Evolutionary conservation across 768 basidiomycete genomes (phyloP), one percentile per base, ranked within the genome.

Genomic region (Rhizopogon vesiculosus): DNA sequence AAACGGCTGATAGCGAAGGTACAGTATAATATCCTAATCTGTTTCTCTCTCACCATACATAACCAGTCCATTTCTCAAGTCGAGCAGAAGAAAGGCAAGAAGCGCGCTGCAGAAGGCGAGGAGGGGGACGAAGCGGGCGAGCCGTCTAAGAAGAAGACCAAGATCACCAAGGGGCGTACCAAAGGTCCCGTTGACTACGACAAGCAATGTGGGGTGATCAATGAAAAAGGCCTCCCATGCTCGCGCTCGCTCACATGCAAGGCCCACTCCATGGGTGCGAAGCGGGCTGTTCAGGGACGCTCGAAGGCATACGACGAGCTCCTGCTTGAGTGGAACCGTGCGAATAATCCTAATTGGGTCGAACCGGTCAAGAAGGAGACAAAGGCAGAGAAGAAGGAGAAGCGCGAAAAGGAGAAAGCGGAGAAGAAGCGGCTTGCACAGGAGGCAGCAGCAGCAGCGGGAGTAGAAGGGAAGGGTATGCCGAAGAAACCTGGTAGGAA

Each of bases 171-270:
- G 69, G 86, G 89, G 16, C 84, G 90, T 44, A 72, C 81, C 57
- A 91, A 91, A 63, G 91, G 91, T 1, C 93, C 94, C 3, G 84
- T 96, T 49, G 89, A 98, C 71, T 84, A 86, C 60, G 92, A 97
- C 74, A 86, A 82, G 54, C 94, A 97, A 61, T 98, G 96, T 63
- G 94, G 96, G 50, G 96, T 98, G 39, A 96, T 97, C 69, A 98
- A 96, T 73, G 94, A 96, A 74, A 97, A 97, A 70, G 81, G 81
- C 43, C 74, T 93, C 7, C 93, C 92, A 0, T 99, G 96, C 67
- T 93, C 93, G 12, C 90, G 96, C 28, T 93, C 93, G 7, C 80
- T 99, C 39, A 98, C 96, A 0, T 99, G 96, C 77, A 99, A 99
- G 72, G 93, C 96, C 5, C 96, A 99, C 68, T 89, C 92, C 2